Evolutionary conservation across 371 early-diverging fungal genomes (phyloP).

Genomic region (Circinella minor): DNA sequence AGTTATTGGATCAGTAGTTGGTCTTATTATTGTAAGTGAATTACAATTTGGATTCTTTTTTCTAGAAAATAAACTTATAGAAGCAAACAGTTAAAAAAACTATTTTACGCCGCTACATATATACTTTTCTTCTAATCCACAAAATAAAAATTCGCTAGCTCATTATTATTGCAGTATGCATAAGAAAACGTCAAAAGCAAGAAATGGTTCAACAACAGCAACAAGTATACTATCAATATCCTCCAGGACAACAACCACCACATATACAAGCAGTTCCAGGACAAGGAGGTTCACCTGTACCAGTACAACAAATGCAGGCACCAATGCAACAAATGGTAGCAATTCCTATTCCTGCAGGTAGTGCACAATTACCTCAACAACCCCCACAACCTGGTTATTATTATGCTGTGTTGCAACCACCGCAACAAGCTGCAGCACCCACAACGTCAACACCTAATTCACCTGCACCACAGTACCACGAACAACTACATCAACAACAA

Average conservation of each 20-base stretch:
- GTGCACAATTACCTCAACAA: slow-evolving; percentile 7
- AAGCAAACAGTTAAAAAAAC: too few relatives aligned
- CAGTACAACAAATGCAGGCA: not conserved
- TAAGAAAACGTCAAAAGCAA: not conserved
- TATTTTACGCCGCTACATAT: too few relatives aligned
- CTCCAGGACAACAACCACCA: not conserved
- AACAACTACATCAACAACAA: not conserved
- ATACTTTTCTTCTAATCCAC: too few relatives aligned
- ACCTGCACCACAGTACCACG: not conserved
- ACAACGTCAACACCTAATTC: not conserved
- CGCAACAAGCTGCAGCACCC: not conserved
- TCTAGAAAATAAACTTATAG: too few relatives aligned
- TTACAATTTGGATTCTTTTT: not conserved
- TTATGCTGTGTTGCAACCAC: not conserved
- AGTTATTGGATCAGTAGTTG: not conserved
- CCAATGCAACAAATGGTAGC: slow-evolving; percentile 4
- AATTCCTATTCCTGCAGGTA: not conserved
- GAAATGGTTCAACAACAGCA: not conserved
- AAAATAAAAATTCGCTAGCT: not conserved
- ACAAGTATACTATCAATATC: slow-evolving; percentile 5
- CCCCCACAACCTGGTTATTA: slow-evolving; percentile 5
- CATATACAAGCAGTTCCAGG: not conserved
- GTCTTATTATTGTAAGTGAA: not conserved
- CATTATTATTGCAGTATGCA: not conserved
- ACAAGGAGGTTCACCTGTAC: not conserved